phyloP scores from a whole-genome alignment of 371 early-diverging fungal species.

The Blyttiomyces sp. region DNA sequence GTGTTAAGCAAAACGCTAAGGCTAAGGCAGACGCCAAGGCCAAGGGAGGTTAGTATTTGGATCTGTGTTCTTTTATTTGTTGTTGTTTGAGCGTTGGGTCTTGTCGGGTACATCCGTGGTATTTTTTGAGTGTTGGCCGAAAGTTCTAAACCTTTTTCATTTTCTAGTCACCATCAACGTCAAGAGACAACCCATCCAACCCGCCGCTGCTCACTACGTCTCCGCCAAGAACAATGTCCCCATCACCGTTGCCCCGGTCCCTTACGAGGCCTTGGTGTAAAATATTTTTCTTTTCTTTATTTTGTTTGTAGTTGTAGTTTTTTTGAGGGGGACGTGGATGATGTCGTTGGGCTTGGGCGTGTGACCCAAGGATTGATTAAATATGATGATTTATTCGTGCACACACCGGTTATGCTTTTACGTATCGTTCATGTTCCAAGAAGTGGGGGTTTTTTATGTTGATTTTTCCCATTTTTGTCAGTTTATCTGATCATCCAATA shows the following conservation, averaged over 20 bases:
- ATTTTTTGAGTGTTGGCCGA: no score
- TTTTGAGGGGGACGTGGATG: no score
- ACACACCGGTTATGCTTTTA: no score
- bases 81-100: no score
- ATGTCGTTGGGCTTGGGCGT: no score
- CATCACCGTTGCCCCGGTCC: conserved; percentile 87
- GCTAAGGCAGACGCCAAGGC: conserved; percentile 76
- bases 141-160: not conserved
- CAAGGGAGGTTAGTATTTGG: conserved; percentile 48
- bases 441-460: no score
- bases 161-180: conserved; percentile 56
- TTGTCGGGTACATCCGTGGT: not conserved
- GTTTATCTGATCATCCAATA: no score
- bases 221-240: conserved; percentile 86
- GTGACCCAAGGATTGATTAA: no score
- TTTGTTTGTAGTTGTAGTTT: not conserved
- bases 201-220: conserved; percentile 88
- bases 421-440: no score
- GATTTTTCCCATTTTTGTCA: no score
- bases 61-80: not conserved
- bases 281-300: not conserved
- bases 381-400: no score
- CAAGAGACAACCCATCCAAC: conserved; percentile 92
- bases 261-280: conserved; percentile 89
- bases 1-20: conserved; percentile 93